Conservation (phyloP, 2,329 filamentous ascomycete species). For the Aspergillus floridensis region DNA sequence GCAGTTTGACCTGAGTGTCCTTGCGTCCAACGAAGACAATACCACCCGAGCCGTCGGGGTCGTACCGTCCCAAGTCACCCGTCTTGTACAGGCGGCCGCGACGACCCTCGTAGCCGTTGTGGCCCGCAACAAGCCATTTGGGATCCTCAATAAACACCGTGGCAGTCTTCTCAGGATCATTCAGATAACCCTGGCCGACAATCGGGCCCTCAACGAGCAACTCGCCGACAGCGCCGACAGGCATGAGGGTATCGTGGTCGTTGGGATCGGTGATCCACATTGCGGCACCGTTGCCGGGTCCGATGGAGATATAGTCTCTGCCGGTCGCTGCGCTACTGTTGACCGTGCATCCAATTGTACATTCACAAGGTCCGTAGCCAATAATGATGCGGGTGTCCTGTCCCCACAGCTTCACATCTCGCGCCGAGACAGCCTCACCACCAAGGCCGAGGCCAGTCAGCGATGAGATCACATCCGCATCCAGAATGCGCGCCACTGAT, state of each 20-base stretch:
- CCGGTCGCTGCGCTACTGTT: conserved; percentile 36
- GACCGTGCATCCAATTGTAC: conserved; percentile 42
- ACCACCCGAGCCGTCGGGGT: conserved; percentile 37
- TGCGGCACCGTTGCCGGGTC: conserved; percentile 33
- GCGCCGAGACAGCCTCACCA: conserved; percentile 45
- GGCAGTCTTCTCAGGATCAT: conserved; percentile 38
- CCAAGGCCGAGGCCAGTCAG: conserved; percentile 44
- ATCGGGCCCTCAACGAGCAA: conserved; percentile 49
- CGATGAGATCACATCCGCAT: conserved; percentile 42
- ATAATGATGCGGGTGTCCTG: conserved; percentile 45
- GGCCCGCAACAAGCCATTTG: conserved; percentile 33
- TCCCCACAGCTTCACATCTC: conserved; percentile 44
- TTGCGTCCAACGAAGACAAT: conserved; percentile 41
- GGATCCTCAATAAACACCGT: conserved; percentile 39
- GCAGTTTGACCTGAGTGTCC: conserved; percentile 43
- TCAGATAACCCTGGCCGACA: conserved; percentile 48
- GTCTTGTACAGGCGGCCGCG: conserved; percentile 40
- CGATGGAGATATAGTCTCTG: conserved; percentile 40
- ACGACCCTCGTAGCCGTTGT: conserved; percentile 25
- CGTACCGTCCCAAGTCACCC: conserved; percentile 40
- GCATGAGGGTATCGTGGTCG: conserved; percentile 36
- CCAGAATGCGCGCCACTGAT: conserved; percentile 52
- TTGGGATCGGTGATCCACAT: conserved; percentile 44
- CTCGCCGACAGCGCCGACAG: conserved; percentile 49
- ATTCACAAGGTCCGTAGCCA: conserved; percentile 46